Evolutionary conservation across 78 protist species (phyloP).

Genomic region (Dictyostelium intermedium): DNA sequence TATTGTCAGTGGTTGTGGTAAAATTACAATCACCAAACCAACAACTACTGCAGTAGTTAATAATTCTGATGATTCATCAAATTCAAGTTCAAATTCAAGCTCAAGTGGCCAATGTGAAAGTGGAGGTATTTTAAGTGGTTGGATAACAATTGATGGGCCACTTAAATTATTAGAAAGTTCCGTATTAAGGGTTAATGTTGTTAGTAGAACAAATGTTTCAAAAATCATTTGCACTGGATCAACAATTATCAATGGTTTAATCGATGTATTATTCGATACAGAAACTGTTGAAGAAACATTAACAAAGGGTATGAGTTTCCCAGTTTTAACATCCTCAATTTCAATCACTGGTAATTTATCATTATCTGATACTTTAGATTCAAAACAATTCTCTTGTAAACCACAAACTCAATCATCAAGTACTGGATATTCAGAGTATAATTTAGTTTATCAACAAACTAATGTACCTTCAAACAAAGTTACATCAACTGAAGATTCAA

Average conservation of each 20-base stretch:
- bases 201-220: not conserved
- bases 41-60: not conserved
- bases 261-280: not conserved
- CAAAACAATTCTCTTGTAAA: slow-evolving; percentile 3
- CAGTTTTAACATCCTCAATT: not conserved
- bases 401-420: not conserved
- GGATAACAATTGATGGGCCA: not conserved
- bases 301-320: not conserved
- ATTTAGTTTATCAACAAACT: slow-evolving; percentile 39
- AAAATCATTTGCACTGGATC: not conserved
- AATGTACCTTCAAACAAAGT: not conserved
- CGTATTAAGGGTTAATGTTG: not conserved
- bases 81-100: not conserved
- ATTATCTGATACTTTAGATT: not conserved
- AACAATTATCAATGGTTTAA: not conserved
- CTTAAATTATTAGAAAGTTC: not conserved
- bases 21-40: not conserved
- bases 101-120: not conserved
- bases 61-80: not conserved
- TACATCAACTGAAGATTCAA: not conserved
- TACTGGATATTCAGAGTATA: not conserved
- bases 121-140: slow-evolving; percentile 49
- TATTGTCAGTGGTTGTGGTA: not conserved
- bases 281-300: not conserved
- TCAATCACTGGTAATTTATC: not conserved